A percentile compares a stretch with the other conserved stretches of the same genome.
Conservation (phyloP, 2,329 filamentous ascomycete genomes). For the Leptographium galeiforme region DNA sequence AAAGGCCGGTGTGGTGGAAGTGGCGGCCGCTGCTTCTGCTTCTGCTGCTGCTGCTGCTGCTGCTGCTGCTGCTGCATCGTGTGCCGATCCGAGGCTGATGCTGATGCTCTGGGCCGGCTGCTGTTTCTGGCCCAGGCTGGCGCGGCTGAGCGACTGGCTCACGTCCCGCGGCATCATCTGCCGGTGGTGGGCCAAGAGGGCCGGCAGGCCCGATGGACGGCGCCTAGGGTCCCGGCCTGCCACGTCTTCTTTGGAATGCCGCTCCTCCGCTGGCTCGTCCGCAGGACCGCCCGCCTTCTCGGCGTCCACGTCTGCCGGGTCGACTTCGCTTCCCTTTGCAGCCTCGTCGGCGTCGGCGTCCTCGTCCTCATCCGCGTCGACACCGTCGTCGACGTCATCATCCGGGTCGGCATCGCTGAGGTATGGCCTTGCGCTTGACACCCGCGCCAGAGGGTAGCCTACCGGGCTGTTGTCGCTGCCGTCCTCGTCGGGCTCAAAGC, state of each 20-base stretch:
- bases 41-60: neutral
- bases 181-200: neutral
- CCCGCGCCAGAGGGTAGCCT: conserved; percentile 9
- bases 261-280: neutral
- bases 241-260: neutral
- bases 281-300: neutral
- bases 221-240: neutral
- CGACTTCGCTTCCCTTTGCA: neutral
- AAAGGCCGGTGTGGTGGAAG: too few species aligned
- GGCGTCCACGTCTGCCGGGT: neutral
- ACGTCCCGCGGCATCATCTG: neutral
- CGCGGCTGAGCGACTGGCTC: neutral
- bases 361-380: neutral
- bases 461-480: conserved; percentile 15
- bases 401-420: conserved; percentile 1
- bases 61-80: neutral
- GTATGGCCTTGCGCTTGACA: conserved; percentile 2
- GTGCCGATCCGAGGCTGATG: neutral
- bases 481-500: conserved; percentile 11
- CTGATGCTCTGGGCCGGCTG: neutral
- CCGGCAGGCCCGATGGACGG: neutral
- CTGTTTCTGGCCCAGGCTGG: neutral
- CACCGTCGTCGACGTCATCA: conserved; percentile 1
- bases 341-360: neutral
- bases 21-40: neutral